Evolutionary conservation across 2,329 filamentous ascomycete species (phyloP), one percentile per base, ranked within the genome.

Genomic region (Fusarium clavum): DNA sequence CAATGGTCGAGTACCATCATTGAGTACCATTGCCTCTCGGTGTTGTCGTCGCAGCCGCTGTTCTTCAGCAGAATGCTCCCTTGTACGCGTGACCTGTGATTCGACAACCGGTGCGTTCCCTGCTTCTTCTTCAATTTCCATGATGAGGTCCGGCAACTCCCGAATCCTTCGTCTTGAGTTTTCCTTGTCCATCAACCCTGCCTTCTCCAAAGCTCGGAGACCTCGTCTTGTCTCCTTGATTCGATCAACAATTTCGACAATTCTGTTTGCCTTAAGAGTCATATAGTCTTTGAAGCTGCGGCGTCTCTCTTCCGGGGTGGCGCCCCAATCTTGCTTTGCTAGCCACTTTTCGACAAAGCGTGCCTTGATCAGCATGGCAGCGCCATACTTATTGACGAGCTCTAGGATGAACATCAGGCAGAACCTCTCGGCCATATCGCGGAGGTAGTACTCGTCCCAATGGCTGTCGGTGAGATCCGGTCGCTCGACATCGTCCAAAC

Each of bases 21-120:
- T 95, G 60, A 97, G 83, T 22, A 98, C 94, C 88, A 98, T 94
- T 7, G 94, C 94, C 81, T 97, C 94, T 71, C 94, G 87, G 76
- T 95, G 87, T 52, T 93, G 87, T 70, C 94, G 87, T 64, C 94
- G 85, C 64, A 94, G 83, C 56, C 91, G 87, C 74, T 92, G 90
- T 78, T 95, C 92, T 76, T 90, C 90, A 9, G 81, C 83, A 63
- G 84, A 89, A 77, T 88, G 86, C 61, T 88, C 86, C 64, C 84
- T 73, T 4, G 78, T 76, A 38, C 81, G 74, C 32, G 78, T 73
- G 8, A 72, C 61, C 24, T 77, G 77, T 40, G 69, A 72, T 30
- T 78, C 79, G 5, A 67, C 57, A 11, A 68, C 51, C 32, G 71
- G 72, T 11, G 76, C 73, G 34, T 62, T 68, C 12, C 68, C 56